Conservation (phyloP, 169 alveolate genomes). For the Babesia bigemina region DNA sequence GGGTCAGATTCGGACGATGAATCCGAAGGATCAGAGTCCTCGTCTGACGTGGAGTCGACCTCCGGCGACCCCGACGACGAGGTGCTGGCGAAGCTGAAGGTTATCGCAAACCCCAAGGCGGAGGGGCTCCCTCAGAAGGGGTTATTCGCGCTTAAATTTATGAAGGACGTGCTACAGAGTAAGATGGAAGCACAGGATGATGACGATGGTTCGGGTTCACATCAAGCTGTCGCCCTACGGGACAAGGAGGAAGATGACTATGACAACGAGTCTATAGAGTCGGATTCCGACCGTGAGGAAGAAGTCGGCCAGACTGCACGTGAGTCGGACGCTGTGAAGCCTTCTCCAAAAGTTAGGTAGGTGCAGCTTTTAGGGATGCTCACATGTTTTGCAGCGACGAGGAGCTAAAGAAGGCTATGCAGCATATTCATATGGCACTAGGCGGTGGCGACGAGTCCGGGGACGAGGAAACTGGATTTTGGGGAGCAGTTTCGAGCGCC, state of each 20-base stretch:
- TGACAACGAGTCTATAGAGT: constrained; percentile 13
- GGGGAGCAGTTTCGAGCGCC: not conserved
- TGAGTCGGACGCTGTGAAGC: not conserved
- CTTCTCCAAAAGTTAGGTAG: constrained; percentile 15
- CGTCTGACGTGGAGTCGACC: not conserved
- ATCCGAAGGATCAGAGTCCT: not conserved
- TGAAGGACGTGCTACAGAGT: constrained; percentile 32
- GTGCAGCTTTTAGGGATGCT: not conserved
- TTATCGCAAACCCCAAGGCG: constrained; percentile 52
- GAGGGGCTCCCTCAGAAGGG: constrained; percentile 43
- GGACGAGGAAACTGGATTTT: not conserved
- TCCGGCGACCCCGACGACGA: constrained; percentile 32
- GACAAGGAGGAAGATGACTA: constrained; percentile 31
- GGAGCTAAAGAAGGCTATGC: constrained; percentile 37
- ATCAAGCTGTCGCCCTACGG: not conserved
- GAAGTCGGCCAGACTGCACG: not conserved
- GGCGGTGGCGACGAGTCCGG: constrained; percentile 1
- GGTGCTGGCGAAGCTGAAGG: constrained; percentile 41
- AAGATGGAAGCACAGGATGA: constrained; percentile 28
- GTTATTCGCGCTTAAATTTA: constrained; percentile 49
- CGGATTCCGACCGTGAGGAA: constrained; percentile 1
- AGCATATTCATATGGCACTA: constrained; percentile 15
- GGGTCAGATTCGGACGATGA: constrained; percentile 4
- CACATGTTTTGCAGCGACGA: constrained; percentile 11
- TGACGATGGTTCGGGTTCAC: not conserved